Conservation (phyloP, 2,329 filamentous ascomycete species). For the Hypomyces rosellus region DNA sequence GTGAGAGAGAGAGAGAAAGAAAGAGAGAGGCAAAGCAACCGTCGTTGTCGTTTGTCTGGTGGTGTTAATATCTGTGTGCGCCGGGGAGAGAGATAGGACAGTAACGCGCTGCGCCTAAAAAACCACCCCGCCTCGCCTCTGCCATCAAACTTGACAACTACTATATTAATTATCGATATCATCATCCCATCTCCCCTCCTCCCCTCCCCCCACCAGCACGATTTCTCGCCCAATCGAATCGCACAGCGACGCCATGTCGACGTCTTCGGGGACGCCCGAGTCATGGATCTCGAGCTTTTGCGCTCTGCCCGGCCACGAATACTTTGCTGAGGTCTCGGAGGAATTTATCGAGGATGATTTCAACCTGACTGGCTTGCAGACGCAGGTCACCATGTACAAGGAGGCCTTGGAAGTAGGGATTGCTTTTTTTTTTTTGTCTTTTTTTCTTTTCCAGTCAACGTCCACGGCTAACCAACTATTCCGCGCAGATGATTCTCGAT, state of each 20-base stretch:
- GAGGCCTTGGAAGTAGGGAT: constrained; percentile 73
- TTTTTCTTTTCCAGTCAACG: not conserved
- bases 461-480: not conserved
- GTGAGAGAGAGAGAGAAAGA: no score
- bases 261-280: constrained; percentile 60
- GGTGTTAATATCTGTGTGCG: not conserved
- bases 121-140: not conserved
- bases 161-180: constrained; percentile 8
- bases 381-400: constrained; percentile 97
- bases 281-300: constrained; percentile 99
- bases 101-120: not conserved
- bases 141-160: not conserved
- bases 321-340: constrained; percentile 97
- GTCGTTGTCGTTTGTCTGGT: not conserved
- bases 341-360: constrained; percentile 99
- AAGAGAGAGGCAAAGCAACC: no score
- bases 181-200: constrained; percentile 2
- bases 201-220: not conserved
- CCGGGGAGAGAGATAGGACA: not conserved
- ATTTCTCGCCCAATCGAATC: not conserved
- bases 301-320: constrained; percentile 91
- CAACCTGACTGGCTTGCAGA: constrained; percentile 91
- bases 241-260: constrained; percentile 42
- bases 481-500: constrained; percentile 80
- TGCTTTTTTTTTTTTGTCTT: not conserved